A percentile compares a stretch with the other conserved stretches of the same genome.
These are phyloP conservation scores for Aspergillus coremiiformis DNA, from an alignment of 495 filamentous ascomycete genomes.

Conservation along the genomic window DNA sequence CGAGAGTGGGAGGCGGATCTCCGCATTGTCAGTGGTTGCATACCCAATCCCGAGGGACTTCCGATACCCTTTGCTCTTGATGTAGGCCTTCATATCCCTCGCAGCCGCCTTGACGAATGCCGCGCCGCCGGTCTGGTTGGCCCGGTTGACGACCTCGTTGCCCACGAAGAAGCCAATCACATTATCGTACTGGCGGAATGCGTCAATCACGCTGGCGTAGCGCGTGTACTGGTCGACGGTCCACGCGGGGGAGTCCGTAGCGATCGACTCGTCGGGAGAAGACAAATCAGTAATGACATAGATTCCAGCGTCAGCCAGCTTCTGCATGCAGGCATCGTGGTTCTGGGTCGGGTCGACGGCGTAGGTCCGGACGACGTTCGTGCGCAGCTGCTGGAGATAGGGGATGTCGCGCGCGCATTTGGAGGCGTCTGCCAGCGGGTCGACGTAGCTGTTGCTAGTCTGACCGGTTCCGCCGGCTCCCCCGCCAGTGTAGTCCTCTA, in stretches of 20 bases:
- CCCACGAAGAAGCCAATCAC: constrained; percentile 91
- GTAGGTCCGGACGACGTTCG: constrained; percentile 89
- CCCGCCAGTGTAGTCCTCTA: constrained; percentile 40
- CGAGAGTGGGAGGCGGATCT: constrained; percentile 67
- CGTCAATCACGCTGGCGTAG: constrained; percentile 76
- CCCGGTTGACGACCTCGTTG: constrained; percentile 84
- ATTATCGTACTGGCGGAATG: constrained; percentile 68
- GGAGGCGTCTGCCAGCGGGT: constrained; percentile 61
- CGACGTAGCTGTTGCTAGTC: constrained; percentile 38
- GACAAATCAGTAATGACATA: constrained; percentile 87
- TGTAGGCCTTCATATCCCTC: constrained; percentile 86
- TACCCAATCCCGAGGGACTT: constrained; percentile 75
- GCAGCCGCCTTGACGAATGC: constrained; percentile 93
- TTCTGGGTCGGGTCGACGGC: constrained; percentile 71
- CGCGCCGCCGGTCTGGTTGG: constrained; percentile 69
- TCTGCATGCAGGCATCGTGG: constrained; percentile 73
- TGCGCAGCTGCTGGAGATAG: constrained; percentile 60
- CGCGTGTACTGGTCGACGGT: constrained; percentile 62
- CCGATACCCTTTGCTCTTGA: constrained; percentile 65
- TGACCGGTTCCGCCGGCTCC: constrained; percentile 9
- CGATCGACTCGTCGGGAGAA: constrained; percentile 71
- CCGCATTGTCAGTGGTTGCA: constrained; percentile 79
- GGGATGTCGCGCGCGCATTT: constrained; percentile 74
- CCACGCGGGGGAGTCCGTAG: constrained; percentile 69
- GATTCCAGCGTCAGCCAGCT: constrained; percentile 75